Conservation (phyloP, 1,284 basidiomycete genomes). For the Malassezia equina region DNA sequence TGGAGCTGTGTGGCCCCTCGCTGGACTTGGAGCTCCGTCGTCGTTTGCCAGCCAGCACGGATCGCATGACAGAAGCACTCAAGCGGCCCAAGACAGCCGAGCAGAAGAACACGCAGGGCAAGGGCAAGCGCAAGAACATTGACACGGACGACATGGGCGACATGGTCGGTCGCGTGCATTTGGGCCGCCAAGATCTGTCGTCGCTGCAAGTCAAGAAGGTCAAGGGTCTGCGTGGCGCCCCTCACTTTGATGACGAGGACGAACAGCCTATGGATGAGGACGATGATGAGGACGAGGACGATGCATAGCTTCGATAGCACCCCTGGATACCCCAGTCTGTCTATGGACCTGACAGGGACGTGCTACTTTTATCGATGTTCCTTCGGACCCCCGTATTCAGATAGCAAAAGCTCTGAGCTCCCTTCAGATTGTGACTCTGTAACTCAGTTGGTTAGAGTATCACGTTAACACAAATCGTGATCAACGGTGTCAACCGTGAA, state of each 20-base stretch:
- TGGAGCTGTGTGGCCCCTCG: slow-evolving; percentile 80
- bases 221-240: slow-evolving; percentile 59
- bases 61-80: slow-evolving; percentile 69
- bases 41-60: slow-evolving; percentile 63
- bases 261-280: slow-evolving; percentile 19
- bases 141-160: slow-evolving; percentile 99
- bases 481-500: slow-evolving; percentile 14
- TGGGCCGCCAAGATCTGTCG: slow-evolving; percentile 76
- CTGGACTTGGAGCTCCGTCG: slow-evolving; percentile 74
- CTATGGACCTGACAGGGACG: too few relatives aligned
- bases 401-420: neutral
- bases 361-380: too few relatives aligned
- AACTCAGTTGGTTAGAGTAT: slow-evolving; percentile 24
- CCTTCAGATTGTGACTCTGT: slow-evolving; percentile 4
- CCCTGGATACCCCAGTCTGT: neutral
- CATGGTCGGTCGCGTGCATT: slow-evolving; percentile 75
- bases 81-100: slow-evolving; percentile 76
- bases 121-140: slow-evolving; percentile 71
- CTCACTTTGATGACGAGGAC: slow-evolving; percentile 25
- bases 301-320: slow-evolving; percentile 15
- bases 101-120: slow-evolving; percentile 56
- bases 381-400: neutral
- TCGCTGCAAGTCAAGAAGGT: slow-evolving; percentile 82
- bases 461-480: slow-evolving; percentile 17
- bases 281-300: slow-evolving; percentile 22